phyloP scores from a whole-genome alignment of 2,329 filamentous ascomycete genomes.

The Colletotrichum endophyticum region DNA sequence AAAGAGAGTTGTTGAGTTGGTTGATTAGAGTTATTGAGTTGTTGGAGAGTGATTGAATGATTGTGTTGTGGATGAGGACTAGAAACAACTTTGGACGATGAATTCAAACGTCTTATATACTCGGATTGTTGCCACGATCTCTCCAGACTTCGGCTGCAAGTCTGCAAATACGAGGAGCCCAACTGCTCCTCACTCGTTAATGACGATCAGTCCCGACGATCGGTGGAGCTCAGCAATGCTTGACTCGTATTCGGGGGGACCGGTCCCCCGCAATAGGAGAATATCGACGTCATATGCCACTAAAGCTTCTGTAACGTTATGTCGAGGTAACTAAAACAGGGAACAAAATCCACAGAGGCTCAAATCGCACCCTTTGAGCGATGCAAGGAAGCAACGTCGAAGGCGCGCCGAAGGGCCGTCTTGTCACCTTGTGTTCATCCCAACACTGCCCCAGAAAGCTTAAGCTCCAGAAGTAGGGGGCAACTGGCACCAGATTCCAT shows the following conservation, averaged over 20 bases:
- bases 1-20: neutral
- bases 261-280: neutral
- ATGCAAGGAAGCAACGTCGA: neutral
- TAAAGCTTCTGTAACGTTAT: neutral
- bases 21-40: neutral
- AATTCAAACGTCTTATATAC: neutral
- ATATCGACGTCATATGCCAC: neutral
- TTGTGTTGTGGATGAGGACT: neutral
- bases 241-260: slow-evolving; percentile 7
- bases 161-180: neutral
- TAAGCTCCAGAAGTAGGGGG: neutral
- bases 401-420: neutral
- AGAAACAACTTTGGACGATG: neutral
- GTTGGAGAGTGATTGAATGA: neutral
- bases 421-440: neutral
- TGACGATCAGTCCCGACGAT: slow-evolving; percentile 8
- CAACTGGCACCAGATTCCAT: neutral
- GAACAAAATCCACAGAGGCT: neutral
- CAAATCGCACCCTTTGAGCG: neutral
- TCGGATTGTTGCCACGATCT: neutral
- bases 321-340: neutral
- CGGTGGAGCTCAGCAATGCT: neutral
- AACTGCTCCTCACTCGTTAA: neutral
- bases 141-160: neutral
- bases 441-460: slow-evolving; percentile 1